Evolutionary conservation across 352 stramenopile species (phyloP), one percentile per base, ranked within the genome.

Genomic region (Pythium chondricola): DNA sequence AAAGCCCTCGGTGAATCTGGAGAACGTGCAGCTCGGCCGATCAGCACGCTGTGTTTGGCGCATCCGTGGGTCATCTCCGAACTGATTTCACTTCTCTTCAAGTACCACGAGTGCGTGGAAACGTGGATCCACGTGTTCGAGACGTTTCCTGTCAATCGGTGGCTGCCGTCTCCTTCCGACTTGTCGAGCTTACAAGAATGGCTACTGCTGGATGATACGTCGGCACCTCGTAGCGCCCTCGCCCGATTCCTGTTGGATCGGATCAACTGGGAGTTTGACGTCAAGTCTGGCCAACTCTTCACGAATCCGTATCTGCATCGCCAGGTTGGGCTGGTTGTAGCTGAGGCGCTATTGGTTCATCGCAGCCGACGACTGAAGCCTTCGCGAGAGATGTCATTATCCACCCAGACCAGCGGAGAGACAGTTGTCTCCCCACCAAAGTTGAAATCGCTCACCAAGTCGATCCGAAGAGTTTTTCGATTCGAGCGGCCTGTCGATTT

Each of bases 71-170:
- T 67, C 2, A 63, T 71, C 20, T 75, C 65, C 2, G 61, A 75
- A 49, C 45, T 75, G 6, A 66, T 75, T 8, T 56, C 65, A 14
- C 32, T 75, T 10, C 25, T 75, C 4, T 63, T 67, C 35, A 86
- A 91, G 52, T 89, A 89, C 45, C 80, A 94, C 31, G 69, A 87
- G 43, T 89, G 80, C 45, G 74, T 75, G 1, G 75, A 72, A 22
- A 88, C 77, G 0, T 90, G 80, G 72, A 86, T 90, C 38, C 63
- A 88, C 29, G 72, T 94, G 7, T 92, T 94, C 20, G 78, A 91
- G 48, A 89, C 73, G 20, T 88, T 94, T 55, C 83, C 83, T 8
- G 75, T 94, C n/a, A 90, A 89, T 58, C 71, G 80, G 2, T 94
- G 83, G 83, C 47, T 79, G 16, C 83, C 83, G 0, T 87, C 71